These are phyloP conservation scores for Hypsizygus ulmarius DNA, from an alignment of 1,284 basidiomycete species.

Conservation along the genomic window DNA sequence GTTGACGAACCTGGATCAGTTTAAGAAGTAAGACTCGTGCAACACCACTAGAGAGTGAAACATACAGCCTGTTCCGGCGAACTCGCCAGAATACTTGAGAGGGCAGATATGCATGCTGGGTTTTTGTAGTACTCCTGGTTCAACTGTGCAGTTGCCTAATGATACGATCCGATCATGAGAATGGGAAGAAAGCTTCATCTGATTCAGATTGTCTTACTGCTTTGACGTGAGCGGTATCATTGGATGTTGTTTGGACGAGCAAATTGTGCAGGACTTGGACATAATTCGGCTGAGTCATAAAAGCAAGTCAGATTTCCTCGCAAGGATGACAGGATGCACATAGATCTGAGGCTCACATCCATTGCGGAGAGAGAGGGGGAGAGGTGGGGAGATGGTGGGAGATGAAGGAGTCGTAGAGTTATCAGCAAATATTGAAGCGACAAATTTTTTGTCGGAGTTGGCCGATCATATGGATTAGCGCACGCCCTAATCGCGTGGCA, in stretches of 20 bases:
- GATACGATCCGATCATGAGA: conserved; percentile 7
- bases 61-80: conserved; percentile 74
- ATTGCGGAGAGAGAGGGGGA: conserved; percentile 17
- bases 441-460: conserved; percentile 46
- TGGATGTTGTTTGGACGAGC: conserved; percentile 80
- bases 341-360: conserved; percentile 27
- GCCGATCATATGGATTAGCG: conserved; percentile 33
- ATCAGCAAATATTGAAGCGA: conserved; percentile 16
- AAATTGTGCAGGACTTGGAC: conserved; percentile 81
- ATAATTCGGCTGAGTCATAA: conserved; percentile 53
- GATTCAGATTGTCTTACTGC: conserved; percentile 57
- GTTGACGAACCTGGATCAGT: conserved; percentile 80
- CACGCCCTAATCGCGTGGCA: not conserved
- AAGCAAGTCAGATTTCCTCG: not conserved
- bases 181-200: conserved; percentile 10
- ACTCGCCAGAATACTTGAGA: conserved; percentile 86
- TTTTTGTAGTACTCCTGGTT: conserved; percentile 93
- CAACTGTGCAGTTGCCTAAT: conserved; percentile 86
- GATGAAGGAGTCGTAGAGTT: conserved; percentile 20
- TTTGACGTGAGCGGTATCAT: conserved; percentile 87
- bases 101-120: conserved; percentile 86
- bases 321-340: conserved; percentile 5
- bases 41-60: conserved; percentile 16
- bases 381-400: conserved; percentile 13
- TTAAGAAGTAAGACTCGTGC: conserved; percentile 3